Base-by-base conservation (phyloP, 371 early-diverging fungal species). In the Mortierella sp. region DNA sequence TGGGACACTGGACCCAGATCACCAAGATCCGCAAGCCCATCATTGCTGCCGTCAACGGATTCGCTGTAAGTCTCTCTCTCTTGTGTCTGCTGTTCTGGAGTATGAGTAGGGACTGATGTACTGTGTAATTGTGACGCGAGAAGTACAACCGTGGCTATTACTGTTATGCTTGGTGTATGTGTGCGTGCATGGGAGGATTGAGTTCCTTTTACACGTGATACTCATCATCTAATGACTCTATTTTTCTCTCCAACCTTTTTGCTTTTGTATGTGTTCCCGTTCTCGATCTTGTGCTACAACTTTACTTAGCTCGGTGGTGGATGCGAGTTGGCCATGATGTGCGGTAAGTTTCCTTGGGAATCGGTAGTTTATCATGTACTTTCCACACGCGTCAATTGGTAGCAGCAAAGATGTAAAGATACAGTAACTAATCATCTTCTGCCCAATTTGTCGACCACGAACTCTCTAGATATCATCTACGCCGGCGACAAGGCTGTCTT, bases 241-340 rank as follows among this genome's bases (percentile, higher is more conserved):
- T 14, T 63, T 68, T 60, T 28, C 28, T 9, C 38, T n/a, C 7
- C 57, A 11, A 72, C 26, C 16, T 28, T n/a, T 72, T 45, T 16
- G 14, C 24, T 31, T 31, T 45, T 48, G 19, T 14, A 45, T 28
- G 16, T 16, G 50, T 19, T 55, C n/a, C n/a, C 7, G 55, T 24
- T 21, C 63, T 14, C 38, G 34, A 63, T 63, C 63, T 63, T 14
- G 42, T 70, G 42, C 48, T 19, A 26, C 26, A 4, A 2, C 48
- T 45, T 5, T 45, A 38, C 6, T 50, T 80, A 96, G 93, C 95
- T 99, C 45, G 99, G 99, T 75, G 99, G 99, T 88, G 99, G 99
- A 77, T 99, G 99, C 89, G 99, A 99, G 89, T 93, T 99, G 85
- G 99, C 99, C 80, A 99, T 99, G 99, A 98, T 98, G 98, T 97